phyloP scores from a whole-genome alignment of 345 rosid genomes.

The Salix viminalis region DNA sequence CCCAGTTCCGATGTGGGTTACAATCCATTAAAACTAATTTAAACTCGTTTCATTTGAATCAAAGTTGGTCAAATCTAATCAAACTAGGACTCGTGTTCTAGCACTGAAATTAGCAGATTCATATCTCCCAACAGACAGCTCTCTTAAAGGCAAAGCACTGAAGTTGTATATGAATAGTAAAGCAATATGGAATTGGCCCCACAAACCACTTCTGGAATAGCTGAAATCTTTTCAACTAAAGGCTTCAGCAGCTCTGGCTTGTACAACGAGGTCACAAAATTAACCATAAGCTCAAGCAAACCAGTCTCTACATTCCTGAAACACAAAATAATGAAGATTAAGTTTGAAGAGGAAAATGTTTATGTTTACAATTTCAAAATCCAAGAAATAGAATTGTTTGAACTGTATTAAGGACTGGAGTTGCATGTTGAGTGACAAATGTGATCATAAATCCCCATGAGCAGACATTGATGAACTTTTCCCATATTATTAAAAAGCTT shows the following conservation, averaged over 20 bases:
- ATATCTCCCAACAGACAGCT: not conserved
- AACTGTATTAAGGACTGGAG: not conserved
- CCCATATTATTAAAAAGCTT: not conserved
- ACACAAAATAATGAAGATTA: slow-evolving; percentile 19
- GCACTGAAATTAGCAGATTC: not conserved
- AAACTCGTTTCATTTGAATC: not conserved
- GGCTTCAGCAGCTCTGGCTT: slow-evolving; percentile 82
- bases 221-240: slow-evolving; percentile 64
- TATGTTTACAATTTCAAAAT: not conserved
- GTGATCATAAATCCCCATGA: not conserved
- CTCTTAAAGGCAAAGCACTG: not conserved
- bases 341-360: not conserved
- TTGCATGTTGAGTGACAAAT: not conserved
- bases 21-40: not conserved
- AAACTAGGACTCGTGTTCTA: not conserved
- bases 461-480: not conserved
- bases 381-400: not conserved
- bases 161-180: not conserved
- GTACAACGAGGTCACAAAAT: slow-evolving; percentile 83
- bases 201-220: slow-evolving; percentile 85
- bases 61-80: not conserved
- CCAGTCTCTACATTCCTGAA: slow-evolving; percentile 64
- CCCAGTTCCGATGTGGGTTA: not conserved
- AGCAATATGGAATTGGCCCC: slow-evolving; percentile 1
- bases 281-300: slow-evolving; percentile 77